These are phyloP conservation scores for Mucor indicus DNA, from an alignment of 371 early-diverging fungal genomes.

Conservation along the genomic window DNA sequence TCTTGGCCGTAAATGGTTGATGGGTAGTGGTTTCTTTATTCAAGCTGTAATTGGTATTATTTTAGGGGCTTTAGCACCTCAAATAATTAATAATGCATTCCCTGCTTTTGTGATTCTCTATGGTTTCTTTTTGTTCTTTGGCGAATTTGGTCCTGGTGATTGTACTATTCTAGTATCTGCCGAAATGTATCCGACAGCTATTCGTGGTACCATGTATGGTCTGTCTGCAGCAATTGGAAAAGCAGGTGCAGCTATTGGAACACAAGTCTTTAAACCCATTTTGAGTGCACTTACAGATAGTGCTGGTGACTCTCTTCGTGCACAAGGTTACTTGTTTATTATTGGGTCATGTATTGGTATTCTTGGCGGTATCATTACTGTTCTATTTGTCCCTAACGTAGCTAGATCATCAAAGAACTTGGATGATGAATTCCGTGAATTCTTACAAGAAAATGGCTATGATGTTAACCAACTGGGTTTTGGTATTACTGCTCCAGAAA, in stretches of 20 bases:
- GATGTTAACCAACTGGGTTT: slow-evolving; percentile 30
- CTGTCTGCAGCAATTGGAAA: slow-evolving; percentile 56
- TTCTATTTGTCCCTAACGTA: slow-evolving; percentile 35
- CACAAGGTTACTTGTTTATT: too few species aligned
- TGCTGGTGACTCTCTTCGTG: too few species aligned
- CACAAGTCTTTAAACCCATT: slow-evolving; percentile 48
- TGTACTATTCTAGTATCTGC: slow-evolving; percentile 49
- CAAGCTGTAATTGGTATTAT: slow-evolving; percentile 51
- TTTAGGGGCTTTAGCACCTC: slow-evolving; percentile 43
- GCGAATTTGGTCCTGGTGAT: slow-evolving; percentile 60
- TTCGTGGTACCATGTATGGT: slow-evolving; percentile 58
- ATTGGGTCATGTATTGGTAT: slow-evolving; percentile 50
- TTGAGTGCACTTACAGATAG: slow-evolving; percentile 26
- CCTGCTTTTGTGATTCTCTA: slow-evolving; percentile 56
- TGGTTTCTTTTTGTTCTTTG: slow-evolving; percentile 54
- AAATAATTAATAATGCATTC: slow-evolving; percentile 33
- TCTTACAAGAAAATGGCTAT: slow-evolving; percentile 45
- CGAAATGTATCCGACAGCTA: slow-evolving; percentile 58
- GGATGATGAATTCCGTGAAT: slow-evolving; percentile 46
- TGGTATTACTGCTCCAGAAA: too few species aligned
- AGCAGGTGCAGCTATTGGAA: slow-evolving; percentile 53
- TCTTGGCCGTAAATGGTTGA: slow-evolving; percentile 50
- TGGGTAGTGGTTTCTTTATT: slow-evolving; percentile 51
- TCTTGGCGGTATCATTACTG: slow-evolving; percentile 41
- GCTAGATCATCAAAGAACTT: slow-evolving; percentile 31